These are phyloP conservation scores for Fusarium ramigenum DNA, from an alignment of 2,329 filamentous ascomycete genomes.

Conservation along the genomic window DNA sequence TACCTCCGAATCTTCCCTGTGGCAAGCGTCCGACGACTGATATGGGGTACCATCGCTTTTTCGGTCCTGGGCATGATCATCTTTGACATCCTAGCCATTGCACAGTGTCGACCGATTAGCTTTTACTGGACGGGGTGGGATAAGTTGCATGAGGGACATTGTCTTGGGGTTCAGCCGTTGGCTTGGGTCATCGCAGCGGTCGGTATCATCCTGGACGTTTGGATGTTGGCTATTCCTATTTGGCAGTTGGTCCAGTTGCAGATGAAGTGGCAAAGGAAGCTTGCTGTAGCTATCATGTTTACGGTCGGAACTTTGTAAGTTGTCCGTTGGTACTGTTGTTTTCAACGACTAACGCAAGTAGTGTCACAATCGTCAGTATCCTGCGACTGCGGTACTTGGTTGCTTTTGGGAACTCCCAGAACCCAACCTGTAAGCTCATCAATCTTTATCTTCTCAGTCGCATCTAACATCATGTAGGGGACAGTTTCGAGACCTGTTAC, in stretches of 20 bases:
- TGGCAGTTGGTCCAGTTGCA: not conserved
- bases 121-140: slow-evolving; percentile 22
- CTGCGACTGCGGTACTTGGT: not conserved
- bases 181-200: slow-evolving; percentile 21
- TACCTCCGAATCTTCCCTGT: slow-evolving; percentile 25
- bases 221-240: not conserved
- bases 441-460: accelerated
- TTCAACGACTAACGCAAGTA: not conserved
- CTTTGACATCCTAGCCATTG: not conserved
- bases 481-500: not conserved
- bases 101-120: slow-evolving; percentile 8
- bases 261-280: slow-evolving; percentile 9
- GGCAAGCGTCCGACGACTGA: not conserved
- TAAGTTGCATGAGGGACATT: not conserved
- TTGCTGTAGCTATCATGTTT: slow-evolving; percentile 4
- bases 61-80: not conserved
- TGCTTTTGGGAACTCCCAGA: slow-evolving; percentile 1
- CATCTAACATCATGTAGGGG: not conserved
- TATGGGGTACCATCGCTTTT: slow-evolving; percentile 10
- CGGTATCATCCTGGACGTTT: not conserved
- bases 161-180: slow-evolving; percentile 8
- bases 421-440: slow-evolving; percentile 11
- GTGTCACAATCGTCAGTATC: slow-evolving; percentile 11
- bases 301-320: slow-evolving; percentile 3
- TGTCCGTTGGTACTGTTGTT: accelerated